Evolutionary conservation across 1,284 basidiomycete species (phyloP), one percentile per base, ranked within the genome.

Genomic region (Apiotrichum porosum): DNA sequence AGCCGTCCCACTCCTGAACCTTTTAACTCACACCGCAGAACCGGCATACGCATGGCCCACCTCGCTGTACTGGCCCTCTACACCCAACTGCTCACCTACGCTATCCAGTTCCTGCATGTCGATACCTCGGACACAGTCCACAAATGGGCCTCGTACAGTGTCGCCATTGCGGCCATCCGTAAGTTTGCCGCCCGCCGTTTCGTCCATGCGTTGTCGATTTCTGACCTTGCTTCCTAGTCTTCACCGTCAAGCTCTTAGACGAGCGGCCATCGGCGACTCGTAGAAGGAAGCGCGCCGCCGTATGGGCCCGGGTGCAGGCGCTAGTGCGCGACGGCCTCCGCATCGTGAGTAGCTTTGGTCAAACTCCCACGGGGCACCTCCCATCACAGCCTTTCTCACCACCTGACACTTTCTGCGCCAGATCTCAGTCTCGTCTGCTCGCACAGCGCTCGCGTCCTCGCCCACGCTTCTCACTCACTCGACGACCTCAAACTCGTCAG

Each of bases 241-340:
- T 51, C 37, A 22, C 41, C 14, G 37, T 39, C 21, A 51, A 51
- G 21, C 40, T 47, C 10, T 38, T 51, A 12, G 49, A 51, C 24
- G 44, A 51, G 24, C 41, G 49, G 19, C 49, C 49, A 9, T 34
- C 40, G 3, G 49, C 49, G 2, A 36, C 44, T 1, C 9, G 49
- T 15, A 24, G 35, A 15, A n/a, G 44, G 14, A 39, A 23, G 6
- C 38, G 40, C 12, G 32, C 44, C 3, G 38, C 38, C 34, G 63
- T 69, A 0, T 73, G 71, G 71, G 56, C 64, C 15, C 63, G 52
- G 31, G 64, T 71, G 9, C 55, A 65, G 24, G 60, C 60, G 1
- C 57, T 61, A 9, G 63, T 72, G 4, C 42, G 69, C 17, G 65
- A 70, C 49, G 70, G 62, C 0, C 59, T 72, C 14, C 50, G 71